Base-by-base conservation (phyloP, 495 filamentous ascomycete species). In the Neurospora sp. region DNA sequence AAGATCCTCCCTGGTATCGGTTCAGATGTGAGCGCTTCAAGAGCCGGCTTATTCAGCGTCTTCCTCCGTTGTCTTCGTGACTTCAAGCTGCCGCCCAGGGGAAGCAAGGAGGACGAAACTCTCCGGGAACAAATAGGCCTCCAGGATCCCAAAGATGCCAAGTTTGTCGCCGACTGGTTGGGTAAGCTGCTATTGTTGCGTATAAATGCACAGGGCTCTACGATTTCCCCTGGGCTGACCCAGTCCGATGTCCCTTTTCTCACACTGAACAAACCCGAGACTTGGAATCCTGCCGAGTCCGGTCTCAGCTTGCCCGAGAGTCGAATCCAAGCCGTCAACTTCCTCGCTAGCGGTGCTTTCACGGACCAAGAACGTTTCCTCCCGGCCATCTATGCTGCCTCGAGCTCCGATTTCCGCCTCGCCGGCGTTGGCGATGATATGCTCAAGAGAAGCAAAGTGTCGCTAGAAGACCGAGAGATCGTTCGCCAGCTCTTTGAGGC, bases 261-360 rank as follows among this genome's bases (percentile, higher is more conserved):
- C 71, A 90, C 83, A 38, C 85, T 90, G 40, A 87, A 83, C 20
- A 92, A 91, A 70, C 86, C 85, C 22, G 90, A 91, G 41, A 88
- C 90, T 9, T 96, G 92, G 92, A 85, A 88, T 71, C 88, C 89
- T 37, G 82, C 80, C 3, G 78, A 83, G 4, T 87, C 87, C 16
- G 92, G 93, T 0, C 80, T 96, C 70, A 94, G 90, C 79, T 80
- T 91, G 31, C 81, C 85, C 1, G 87, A 90, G 72, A 85, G 81
- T 20, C 97, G 97, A 79, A 87, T 89, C 48, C 86, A 87, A 39
- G 89, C 86, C 31, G 83, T 90, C 40, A 87, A 82, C 69, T 92
- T 98, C 73, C 84, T 99, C 18, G 87, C 91, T 0, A 97, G 92
- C 78, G 93, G 93, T 14, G 91, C 93, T 18, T 98, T 98, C 80